These are phyloP conservation scores for Aspergillus neotritici DNA, from an alignment of 2,329 filamentous ascomycete genomes.

Conservation along the genomic window DNA sequence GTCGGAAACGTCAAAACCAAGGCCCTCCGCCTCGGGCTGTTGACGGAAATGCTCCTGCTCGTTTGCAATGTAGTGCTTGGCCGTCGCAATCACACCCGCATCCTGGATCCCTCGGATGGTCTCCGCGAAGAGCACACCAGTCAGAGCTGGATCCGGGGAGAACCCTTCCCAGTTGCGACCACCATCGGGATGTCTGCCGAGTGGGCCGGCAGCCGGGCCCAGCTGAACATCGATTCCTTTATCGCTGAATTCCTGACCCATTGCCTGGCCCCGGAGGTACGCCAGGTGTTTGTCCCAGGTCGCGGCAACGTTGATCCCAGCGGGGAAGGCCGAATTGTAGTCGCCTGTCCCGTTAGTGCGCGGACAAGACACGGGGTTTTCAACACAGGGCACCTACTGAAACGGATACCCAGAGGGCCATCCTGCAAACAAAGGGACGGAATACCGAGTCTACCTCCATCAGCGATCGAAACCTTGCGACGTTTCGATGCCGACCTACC, in stretches of 20 bases:
- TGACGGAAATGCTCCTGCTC: slow-evolving; percentile 72
- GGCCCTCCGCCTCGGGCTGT: slow-evolving; percentile 51
- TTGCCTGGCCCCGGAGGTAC: slow-evolving; percentile 61
- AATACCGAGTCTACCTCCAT: slow-evolving; percentile 46
- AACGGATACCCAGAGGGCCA: slow-evolving; percentile 72
- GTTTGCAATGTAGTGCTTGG: slow-evolving; percentile 70
- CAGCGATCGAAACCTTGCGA: background rate
- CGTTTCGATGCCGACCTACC: slow-evolving; percentile 22
- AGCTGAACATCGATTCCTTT: slow-evolving; percentile 73
- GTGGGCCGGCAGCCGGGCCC: slow-evolving; percentile 69
- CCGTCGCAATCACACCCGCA: slow-evolving; percentile 74
- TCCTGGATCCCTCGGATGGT: slow-evolving; percentile 76
- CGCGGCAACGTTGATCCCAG: slow-evolving; percentile 73
- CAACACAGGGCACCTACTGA: slow-evolving; percentile 39
- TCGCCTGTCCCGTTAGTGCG: slow-evolving; percentile 47
- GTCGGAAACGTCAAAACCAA: slow-evolving; percentile 60
- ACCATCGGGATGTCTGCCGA: slow-evolving; percentile 62
- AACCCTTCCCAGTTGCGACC: slow-evolving; percentile 65
- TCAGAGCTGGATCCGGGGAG: slow-evolving; percentile 68
- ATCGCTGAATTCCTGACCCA: slow-evolving; percentile 67
- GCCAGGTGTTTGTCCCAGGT: slow-evolving; percentile 72
- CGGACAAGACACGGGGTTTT: background rate
- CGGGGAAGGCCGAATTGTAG: slow-evolving; percentile 74
- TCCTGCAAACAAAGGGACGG: slow-evolving; percentile 80
- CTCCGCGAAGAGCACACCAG: slow-evolving; percentile 65